Conservation (phyloP, 1,284 basidiomycete species). For the Vanrija sp. region DNA sequence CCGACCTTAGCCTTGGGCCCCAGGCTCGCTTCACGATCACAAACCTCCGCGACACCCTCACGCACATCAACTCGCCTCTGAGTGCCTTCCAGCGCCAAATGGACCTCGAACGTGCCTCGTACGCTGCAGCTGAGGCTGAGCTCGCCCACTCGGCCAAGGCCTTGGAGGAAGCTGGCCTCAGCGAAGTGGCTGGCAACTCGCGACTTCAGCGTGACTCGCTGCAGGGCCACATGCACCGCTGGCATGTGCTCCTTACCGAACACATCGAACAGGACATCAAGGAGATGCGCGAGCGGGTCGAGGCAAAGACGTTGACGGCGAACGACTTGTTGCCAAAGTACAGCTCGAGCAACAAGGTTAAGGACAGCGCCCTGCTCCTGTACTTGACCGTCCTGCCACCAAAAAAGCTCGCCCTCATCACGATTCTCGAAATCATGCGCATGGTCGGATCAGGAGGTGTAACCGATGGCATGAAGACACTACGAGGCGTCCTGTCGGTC, state of each 20-base stretch:
- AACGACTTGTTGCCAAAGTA: constrained; percentile 9
- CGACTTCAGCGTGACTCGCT: constrained; percentile 59
- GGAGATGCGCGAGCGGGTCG: constrained; percentile 53
- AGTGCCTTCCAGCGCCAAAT: constrained; percentile 66
- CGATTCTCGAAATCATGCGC: constrained; percentile 86
- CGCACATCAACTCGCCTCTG: constrained; percentile 60
- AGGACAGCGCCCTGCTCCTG: constrained; percentile 30
- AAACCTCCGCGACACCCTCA: constrained; percentile 62
- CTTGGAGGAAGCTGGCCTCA: constrained; percentile 60
- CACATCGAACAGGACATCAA: constrained; percentile 60
- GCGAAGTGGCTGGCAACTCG: constrained; percentile 34
- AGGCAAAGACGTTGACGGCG: constrained; percentile 8
- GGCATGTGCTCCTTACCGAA: constrained; percentile 65
- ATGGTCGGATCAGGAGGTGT: constrained; percentile 73
- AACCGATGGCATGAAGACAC: constrained; percentile 82
- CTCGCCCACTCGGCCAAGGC: constrained; percentile 63
- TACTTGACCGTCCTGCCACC: constrained; percentile 73
- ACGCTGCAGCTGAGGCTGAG: constrained; percentile 72
- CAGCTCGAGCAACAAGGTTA: constrained; percentile 19
- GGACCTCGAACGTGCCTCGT: constrained; percentile 75
- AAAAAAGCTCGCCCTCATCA: constrained; percentile 79
- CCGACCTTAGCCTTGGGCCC: neutral
- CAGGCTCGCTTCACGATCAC: constrained; percentile 55
- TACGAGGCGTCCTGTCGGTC: constrained; percentile 74
- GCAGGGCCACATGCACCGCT: constrained; percentile 80